Conservation (phyloP, 176 grass and related monocot species). For the Elaeis guineensis region DNA sequence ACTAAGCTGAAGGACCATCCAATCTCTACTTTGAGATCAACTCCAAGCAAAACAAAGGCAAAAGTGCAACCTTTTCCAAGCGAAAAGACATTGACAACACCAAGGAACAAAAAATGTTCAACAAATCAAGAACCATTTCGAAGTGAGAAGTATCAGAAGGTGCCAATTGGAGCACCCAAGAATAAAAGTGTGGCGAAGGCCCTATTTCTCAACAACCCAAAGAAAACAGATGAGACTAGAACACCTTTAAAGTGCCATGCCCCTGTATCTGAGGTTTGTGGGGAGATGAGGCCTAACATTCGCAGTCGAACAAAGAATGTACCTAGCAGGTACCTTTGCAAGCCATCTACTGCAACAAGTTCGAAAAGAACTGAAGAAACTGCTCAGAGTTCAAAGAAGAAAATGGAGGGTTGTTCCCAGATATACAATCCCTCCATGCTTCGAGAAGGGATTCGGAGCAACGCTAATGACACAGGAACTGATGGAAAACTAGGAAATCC, state of each 20-base stretch:
- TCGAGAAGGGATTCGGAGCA: neutral
- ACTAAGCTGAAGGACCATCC: conserved; percentile 32
- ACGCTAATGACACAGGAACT: neutral
- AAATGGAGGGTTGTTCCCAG: conserved; percentile 22
- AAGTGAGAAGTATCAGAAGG: conserved; percentile 37
- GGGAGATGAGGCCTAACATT: conserved; percentile 40
- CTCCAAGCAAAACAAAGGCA: conserved; percentile 27
- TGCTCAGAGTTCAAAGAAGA: conserved; percentile 9
- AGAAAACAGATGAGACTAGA: conserved; percentile 19
- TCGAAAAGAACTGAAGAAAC: conserved; percentile 24
- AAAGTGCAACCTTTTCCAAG: conserved; percentile 7
- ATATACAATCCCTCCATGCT: conserved; percentile 4
- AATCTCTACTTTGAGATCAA: conserved; percentile 30
- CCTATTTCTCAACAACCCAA: conserved; percentile 31
- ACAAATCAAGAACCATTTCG: conserved; percentile 34
- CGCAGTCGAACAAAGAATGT: conserved; percentile 35
- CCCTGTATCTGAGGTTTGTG: conserved; percentile 24
- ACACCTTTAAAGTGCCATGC: conserved; percentile 28
- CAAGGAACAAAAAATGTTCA: conserved; percentile 22
- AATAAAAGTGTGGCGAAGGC: conserved; percentile 36
- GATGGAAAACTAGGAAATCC: neutral
- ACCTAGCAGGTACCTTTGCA: conserved; percentile 66
- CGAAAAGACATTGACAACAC: conserved; percentile 43
- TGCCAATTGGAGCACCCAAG: conserved; percentile 12
- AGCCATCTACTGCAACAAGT: conserved; percentile 3